These are phyloP conservation scores for Tetrapisispora phaffii DNA, from an alignment of 805 yeast genomes.

Conservation along the genomic window DNA sequence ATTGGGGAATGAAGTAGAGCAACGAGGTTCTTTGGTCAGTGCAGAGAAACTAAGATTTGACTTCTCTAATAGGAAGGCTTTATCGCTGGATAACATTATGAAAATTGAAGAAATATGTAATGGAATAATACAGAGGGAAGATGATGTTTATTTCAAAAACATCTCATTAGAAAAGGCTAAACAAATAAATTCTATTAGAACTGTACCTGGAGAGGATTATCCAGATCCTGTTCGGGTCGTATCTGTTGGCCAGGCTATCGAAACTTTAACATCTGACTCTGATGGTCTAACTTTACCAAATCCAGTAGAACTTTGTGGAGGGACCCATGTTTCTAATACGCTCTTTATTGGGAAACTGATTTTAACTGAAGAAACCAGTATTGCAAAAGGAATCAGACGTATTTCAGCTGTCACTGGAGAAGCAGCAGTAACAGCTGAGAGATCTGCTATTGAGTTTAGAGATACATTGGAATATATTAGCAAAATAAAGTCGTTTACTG, in stretches of 20 bases:
- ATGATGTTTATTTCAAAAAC: constrained; percentile 69
- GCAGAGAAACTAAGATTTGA: constrained; percentile 94
- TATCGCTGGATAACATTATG: constrained; percentile 58
- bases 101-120: constrained; percentile 69
- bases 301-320: constrained; percentile 97
- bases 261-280: constrained; percentile 65
- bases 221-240: constrained; percentile 99
- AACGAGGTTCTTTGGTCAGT: constrained; percentile 92
- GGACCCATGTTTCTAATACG: constrained; percentile 90
- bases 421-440: constrained; percentile 83
- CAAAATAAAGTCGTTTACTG: constrained; percentile 57
- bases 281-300: constrained; percentile 57
- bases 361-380: constrained; percentile 88
- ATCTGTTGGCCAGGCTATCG: constrained; percentile 85
- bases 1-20: constrained; percentile 81
- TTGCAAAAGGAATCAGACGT: constrained; percentile 97
- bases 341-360: constrained; percentile 87
- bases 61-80: constrained; percentile 84
- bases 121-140: constrained; percentile 57
- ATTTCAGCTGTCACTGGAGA: constrained; percentile 93
- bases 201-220: constrained; percentile 96
- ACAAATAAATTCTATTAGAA: constrained; percentile 76
- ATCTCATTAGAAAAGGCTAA: constrained; percentile 67
- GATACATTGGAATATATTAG: constrained; percentile 48
- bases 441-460: constrained; percentile 64